Base-by-base conservation (phyloP, 2,329 filamentous ascomycete species). In the Pyricularia pennisetigena region DNA sequence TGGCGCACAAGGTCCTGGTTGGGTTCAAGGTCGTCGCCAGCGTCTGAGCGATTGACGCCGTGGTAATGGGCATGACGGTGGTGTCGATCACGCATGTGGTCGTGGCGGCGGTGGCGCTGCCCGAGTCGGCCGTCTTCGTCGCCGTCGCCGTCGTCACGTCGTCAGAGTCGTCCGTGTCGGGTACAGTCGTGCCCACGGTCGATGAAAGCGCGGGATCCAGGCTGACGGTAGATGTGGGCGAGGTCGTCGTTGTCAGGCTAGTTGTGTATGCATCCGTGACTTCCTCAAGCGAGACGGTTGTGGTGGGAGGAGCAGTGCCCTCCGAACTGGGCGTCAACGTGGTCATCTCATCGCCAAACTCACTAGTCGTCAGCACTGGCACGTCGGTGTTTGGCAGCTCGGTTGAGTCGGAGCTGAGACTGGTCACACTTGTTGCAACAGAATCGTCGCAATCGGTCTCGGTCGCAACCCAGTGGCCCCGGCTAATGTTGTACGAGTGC, bases 21-120 rank as follows among this genome's bases (percentile, higher is more conserved):
- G 75, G 73, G 24, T 69, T 68, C 59, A 72, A 41, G 0, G 74
- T 71, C 20, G 71, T 70, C n/a, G 73, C 70, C 20, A 74, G 72
- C 24, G 74, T 73, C 26, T 71, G 69, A 12, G 74, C 73, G 64
- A 74, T 65, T 12, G 71, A 68, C 3, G 74, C 73, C 5, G 74
- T 75, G 29, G 71, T 72, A 68, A 78, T 69, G 16, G 78, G 77
- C 14, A 69, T 70, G 68, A 78, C 74, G 62, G 74, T 70, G 26
- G 77, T 76, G 70, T 78, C 76, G 68, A 79, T 78, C 68, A 78
- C 69, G 68, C 71, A 74, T n/a, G 71, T 70, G 61, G 71, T 71
- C 24, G 68, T 68, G 16, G 68, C 69, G 59, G 49, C 41, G 59
- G 30, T 66, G 66, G 67, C 41, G 1, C 41, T 16, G 16, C 16